Conservation (phyloP, 1,139 yeast genomes). For the Scheffersomyces titani region DNA sequence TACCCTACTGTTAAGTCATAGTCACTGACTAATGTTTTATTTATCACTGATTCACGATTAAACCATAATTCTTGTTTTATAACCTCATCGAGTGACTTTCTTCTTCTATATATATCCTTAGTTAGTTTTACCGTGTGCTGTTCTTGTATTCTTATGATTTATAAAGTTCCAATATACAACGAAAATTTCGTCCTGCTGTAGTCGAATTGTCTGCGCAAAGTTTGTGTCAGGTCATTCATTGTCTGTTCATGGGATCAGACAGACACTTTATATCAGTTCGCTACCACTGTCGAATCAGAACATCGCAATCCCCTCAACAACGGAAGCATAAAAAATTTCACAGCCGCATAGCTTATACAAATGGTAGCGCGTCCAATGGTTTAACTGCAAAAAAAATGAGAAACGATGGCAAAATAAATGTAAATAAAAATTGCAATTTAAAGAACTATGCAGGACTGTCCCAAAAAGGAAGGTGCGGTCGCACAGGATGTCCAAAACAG, state of each 20-base stretch:
- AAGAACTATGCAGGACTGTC: conserved; percentile 4
- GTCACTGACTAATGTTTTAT: neutral
- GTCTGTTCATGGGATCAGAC: neutral
- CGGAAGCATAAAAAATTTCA: neutral
- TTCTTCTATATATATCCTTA: neutral
- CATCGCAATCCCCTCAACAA: neutral
- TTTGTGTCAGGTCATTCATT: neutral
- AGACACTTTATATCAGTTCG: neutral
- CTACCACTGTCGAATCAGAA: neutral
- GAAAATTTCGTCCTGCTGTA: neutral
- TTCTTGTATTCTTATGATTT: neutral
- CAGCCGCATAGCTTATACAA: neutral
- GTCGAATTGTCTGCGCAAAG: neutral
- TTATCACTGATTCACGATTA: neutral
- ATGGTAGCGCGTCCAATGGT: neutral
- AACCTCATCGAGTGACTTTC: neutral
- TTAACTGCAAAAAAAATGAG: conserved; percentile 3
- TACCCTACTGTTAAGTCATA: neutral
- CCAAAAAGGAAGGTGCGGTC: conserved; percentile 5
- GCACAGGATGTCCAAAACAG: neutral
- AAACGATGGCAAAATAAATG: neutral
- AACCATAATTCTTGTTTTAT: neutral
- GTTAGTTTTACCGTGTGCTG: neutral
- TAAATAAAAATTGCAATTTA: neutral
- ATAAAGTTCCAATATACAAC: neutral